Conservation (phyloP, 768 basidiomycete genomes). For the Phylloporus sp. region DNA sequence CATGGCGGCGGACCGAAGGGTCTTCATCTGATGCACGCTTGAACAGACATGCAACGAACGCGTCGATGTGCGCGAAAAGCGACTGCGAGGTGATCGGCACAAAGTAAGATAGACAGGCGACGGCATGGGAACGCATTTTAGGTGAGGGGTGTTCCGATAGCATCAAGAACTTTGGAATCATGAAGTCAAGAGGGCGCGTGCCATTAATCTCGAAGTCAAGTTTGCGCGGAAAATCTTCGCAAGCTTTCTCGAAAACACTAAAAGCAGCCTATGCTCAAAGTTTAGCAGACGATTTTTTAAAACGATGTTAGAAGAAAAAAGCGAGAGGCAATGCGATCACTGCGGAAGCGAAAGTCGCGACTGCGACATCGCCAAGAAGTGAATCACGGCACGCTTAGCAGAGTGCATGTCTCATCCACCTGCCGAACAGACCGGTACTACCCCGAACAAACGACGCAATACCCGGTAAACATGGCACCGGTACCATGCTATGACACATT, state of each 20-base stretch:
- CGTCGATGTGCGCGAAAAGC: conserved; percentile 87
- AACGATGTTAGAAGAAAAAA: neutral
- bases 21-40: conserved; percentile 93
- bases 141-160: conserved; percentile 81
- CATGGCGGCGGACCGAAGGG: conserved; percentile 88
- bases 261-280: conserved; percentile 68
- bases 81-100: conserved; percentile 84
- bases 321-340: neutral
- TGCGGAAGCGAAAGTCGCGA: conserved; percentile 2
- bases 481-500: conserved; percentile 1
- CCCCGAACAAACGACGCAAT: conserved; percentile 8
- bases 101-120: conserved; percentile 93
- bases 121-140: conserved; percentile 90
- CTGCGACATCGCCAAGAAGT: neutral
- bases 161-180: conserved; percentile 92
- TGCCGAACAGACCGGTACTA: conserved; percentile 3
- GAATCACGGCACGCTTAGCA: conserved; percentile 6
- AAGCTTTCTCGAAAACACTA: conserved; percentile 90
- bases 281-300: conserved; percentile 12
- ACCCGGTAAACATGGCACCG: neutral
- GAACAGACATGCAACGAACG: conserved; percentile 90
- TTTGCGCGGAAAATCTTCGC: conserved; percentile 95
- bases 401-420: neutral
- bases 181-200: conserved; percentile 88
- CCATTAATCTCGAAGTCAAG: conserved; percentile 93